Base-by-base conservation (phyloP, 176 grass and related monocot genomes). In the Lolium multiflorum region DNA sequence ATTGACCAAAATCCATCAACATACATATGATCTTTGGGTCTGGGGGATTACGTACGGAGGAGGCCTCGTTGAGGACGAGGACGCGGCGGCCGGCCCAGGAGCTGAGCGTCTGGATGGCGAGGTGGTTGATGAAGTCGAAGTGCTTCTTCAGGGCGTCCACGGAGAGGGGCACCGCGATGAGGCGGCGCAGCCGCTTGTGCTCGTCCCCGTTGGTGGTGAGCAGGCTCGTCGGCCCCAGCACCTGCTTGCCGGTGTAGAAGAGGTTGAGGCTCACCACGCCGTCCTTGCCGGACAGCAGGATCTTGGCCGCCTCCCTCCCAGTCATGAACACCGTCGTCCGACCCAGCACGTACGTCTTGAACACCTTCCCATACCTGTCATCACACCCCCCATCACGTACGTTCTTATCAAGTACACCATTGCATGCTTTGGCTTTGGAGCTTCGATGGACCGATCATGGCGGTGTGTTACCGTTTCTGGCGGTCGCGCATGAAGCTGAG, bases 171-270 rank as follows among this genome's bases (percentile, higher is more conserved):
- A 91, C 87, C 7, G 57, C 89, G 66, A 91, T 91, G 89, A 94
- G 85, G 5, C 92, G 76, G 2, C 92, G 81, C 2, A 94, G 89
- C 81, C 74, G 88, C 81, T 85, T 89, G 92, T 94, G 92, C 78
- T 94, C 92, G 9, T 94, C 89, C 21, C 92, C 92, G 50, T 87
- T 87, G 63, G 89, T 90, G 48, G 92, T 94, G 22, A 92, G 92
- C 9, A 94, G 72, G 85, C 92, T 94, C 2, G 89, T 91, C 1
- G 92, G 92, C 0, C 92, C 92, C 13, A 94, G 89, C 77, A 94
- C 92, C 74, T 94, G 92, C 78, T 89, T 89, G 18, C 92, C 87
- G 5, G 92, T 91, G 57, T 94, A 94, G 81, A 91, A 94, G 28
- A 94, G 74, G 82, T 90, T 94, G 48, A 94, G 82, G 81, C 89